Evolutionary conservation across 2,329 filamentous ascomycete species (phyloP), one percentile per base, ranked within the genome.

Genomic region (Stemphylium vesicarium): DNA sequence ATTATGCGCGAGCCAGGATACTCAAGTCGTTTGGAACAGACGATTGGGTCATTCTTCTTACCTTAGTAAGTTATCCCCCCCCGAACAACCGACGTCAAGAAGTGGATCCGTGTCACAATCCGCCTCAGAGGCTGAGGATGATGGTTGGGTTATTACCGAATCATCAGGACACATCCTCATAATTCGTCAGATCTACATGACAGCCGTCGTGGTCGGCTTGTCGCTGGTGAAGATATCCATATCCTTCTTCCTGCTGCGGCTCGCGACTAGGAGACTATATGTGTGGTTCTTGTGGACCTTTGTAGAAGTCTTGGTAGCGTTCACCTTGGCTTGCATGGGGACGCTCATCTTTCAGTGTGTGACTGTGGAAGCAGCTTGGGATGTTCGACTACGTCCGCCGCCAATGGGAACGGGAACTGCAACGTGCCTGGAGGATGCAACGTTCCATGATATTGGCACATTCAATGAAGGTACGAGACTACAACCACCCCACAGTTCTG

Each of bases 1-100:
- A 78, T 31, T 82, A 80, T 53, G 82, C 83, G 22, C 76, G 82
- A 10, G 22, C 76, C 2, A 62, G 67, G 10, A 77, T 84, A 66
- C 74, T 84, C 39, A 79, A 77, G 20, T 79, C 78, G 24, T 72
- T 80, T 39, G 81, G 82, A 2, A 60, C 73, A 20, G 83, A 85
- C 71, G 82, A 84, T 62, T 79, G 73, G 53, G 57, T 78, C 2
- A 82, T 83, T 62, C 44, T 78, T 1, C 53, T 68, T 3, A 76
- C 80, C 4, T 72, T 75, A 69, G 72, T 81, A 31, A 16, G 60
- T 59, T 71, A 52, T n/a, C 7, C 13, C 20, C 20, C 3, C 20
- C 20, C 20, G 55, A 60, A 13, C 55, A 57, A 52, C 33, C 65
- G 37, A 56, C 57, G 11, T 54, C 64, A 44, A 49, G 44, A 26